Base-by-base conservation (phyloP, 208 protist species). In the Trypanosoma lewisi region DNA sequence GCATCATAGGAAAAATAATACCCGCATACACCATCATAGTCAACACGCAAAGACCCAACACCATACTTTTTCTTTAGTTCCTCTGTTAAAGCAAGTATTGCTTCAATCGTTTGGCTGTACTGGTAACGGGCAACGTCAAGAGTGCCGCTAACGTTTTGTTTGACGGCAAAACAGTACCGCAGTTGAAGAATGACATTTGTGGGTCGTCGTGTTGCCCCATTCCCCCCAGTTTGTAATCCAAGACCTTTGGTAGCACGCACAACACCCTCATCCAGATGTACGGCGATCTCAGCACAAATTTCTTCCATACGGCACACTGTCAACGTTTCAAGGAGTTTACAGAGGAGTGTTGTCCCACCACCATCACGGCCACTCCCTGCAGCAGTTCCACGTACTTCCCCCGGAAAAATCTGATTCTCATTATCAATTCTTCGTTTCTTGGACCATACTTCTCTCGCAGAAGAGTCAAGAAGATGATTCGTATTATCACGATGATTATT, bases 1-100 rank as follows among this genome's bases (percentile, higher is more conserved):
- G 67, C 67, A 42, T 73, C 59, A 68, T 90, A 93, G 19, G 71
- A 83, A 9, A 95, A 66, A 44, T 79, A 79, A 67, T 89, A 95
- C 28, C 83, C 72, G 48, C 76, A 71, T 28, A 70, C 63, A 16
- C 53, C 31, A 60, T 92, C 84, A 5, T 75, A 74, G 59, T 79
- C 75, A 27, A 95, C 71, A 17, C 75, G 75, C 14, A 95, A 77
- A 5, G 83, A 83, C 39, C 50, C 65, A 16, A 95, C 63, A 41
- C 73, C 61, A 37, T 73, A 73, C 16, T 23, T 17, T 25, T 73
- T 47, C 19, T 68, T 68, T 16, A 95, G 51, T 28, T 76, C 49
- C 17, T 56, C 80, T 19, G 54, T 50, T 67, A 89, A 80, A 17
- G 64, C 44, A 17, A 81, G 75, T 54, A 95, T 88, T 33, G 49